Base-by-base conservation (phyloP, 2,329 filamentous ascomycete species). In the Aspergillus texensis region DNA sequence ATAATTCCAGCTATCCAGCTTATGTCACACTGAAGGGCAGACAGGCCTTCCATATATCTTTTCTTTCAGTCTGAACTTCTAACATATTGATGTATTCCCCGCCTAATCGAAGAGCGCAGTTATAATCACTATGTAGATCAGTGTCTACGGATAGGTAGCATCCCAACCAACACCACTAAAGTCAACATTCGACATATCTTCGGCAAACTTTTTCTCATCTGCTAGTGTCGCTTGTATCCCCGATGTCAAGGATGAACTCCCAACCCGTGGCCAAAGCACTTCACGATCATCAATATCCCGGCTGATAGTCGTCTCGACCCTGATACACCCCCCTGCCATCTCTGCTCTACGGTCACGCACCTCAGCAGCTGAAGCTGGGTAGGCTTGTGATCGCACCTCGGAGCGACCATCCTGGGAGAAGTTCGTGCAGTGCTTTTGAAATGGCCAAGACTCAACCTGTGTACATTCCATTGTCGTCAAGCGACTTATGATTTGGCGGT, bases 331-430 rank as follows among this genome's bases (percentile, higher is more conserved):
- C 43, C 26, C 34, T 19, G n/a, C 41, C 2, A 58, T 30, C 2
- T 11, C 26, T 26, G 10, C 12, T 26, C 28, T 24, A 9, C 32
- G 36, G 19, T 58, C 26, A n/a, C n/a, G n/a, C 12, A 24, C 24
- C n/a, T 30, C 21, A 6, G 12, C 9, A 28, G 8, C 12, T 1
- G 36, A 26, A 8, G 43, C 12, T 24, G 30, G 28, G n/a, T 46
- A 58, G 16, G 43, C 57, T 11, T 58, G 57, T 11, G 57, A 12
- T 48, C 57, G 57, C 43, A 58, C 57, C 4, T 58, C 57, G 24
- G 57, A 58, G 45, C 43, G 36, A 50, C 41, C 26, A 14, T 58
- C 57, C 9, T 39, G 41, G 26, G 57, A 58, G 10, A 58, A 24
- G 30, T 55, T 55, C 11, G 52, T 46, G 43, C 57, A 58, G 41